Percentiles rank a stretch among this genome's conserved stretches.
Evolutionary conservation across 1,139 yeast genomes (phyloP).

Genomic region (Candida pseudoviswanathii): DNA sequence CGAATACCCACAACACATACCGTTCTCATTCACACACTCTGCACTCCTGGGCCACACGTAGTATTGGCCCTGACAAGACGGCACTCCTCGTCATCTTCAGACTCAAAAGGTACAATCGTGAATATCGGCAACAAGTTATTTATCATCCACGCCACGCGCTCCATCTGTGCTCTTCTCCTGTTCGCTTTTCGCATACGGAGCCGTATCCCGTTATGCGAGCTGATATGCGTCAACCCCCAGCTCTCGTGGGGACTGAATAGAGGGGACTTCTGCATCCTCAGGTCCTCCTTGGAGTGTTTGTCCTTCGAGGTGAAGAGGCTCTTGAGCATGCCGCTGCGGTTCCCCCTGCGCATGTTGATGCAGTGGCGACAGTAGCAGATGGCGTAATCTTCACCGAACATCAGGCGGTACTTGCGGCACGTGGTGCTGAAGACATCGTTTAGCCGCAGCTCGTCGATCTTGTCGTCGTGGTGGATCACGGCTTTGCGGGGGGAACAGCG

Average conservation of each 20-base stretch:
- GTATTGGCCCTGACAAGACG: too few species aligned
- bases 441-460: constrained; percentile 14
- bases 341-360: neutral
- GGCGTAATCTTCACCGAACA: constrained; percentile 15
- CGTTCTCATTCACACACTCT: too few species aligned
- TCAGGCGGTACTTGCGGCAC: constrained; percentile 12
- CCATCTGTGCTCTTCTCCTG: too few species aligned
- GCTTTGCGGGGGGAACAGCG: constrained; percentile 8
- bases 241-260: constrained; percentile 7
- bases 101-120: too few species aligned
- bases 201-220: constrained; percentile 23
- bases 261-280: neutral
- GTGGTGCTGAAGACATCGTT: constrained; percentile 17
- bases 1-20: too few species aligned
- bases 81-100: too few species aligned
- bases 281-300: neutral
- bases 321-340: neutral
- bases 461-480: constrained; percentile 19
- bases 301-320: neutral
- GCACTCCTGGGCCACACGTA: too few species aligned
- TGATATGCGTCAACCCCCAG: constrained; percentile 21
- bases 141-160: too few species aligned
- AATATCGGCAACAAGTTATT: too few species aligned
- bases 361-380: constrained; percentile 21
- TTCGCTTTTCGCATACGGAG: too few species aligned